phyloP scores from a whole-genome alignment of 768 basidiomycete species.

The Cystoderma amianthinum region DNA sequence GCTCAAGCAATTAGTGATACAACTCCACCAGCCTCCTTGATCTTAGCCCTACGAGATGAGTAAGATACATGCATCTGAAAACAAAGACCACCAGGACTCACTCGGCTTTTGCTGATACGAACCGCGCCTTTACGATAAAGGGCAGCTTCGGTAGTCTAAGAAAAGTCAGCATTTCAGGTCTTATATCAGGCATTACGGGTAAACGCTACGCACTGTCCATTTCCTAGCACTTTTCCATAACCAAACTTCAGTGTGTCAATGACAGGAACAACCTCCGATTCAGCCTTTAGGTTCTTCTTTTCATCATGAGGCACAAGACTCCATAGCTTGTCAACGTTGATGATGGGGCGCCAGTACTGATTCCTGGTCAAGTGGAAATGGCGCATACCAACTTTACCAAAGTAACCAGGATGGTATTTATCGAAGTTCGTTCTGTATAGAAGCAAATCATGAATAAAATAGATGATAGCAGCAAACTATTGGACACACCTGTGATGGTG shows the following conservation, averaged over 20 bases:
- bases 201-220: constrained; percentile 63
- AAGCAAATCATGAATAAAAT: not conserved
- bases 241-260: constrained; percentile 83
- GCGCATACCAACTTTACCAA: constrained; percentile 99
- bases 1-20: constrained; percentile 85
- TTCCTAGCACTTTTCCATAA: constrained; percentile 93
- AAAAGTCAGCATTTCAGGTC: constrained; percentile 1
- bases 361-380: constrained; percentile 95
- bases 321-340: constrained; percentile 99
- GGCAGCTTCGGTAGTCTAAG: constrained; percentile 79
- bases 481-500: constrained; percentile 90
- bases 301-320: constrained; percentile 80
- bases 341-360: constrained; percentile 85
- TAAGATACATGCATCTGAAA: constrained; percentile 1
- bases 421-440: constrained; percentile 83
- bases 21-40: constrained; percentile 92
- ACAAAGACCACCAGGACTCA: constrained; percentile 19
- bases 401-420: constrained; percentile 99
- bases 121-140: constrained; percentile 98
- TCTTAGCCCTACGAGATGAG: constrained; percentile 44
- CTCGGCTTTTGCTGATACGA: constrained; percentile 87
- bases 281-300: constrained; percentile 68
- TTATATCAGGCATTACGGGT: not conserved
- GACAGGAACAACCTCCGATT: constrained; percentile 86
- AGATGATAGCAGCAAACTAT: not conserved